Evolutionary conservation across 179 eudicot species (phyloP), one percentile per base, ranked within the genome.

Genomic region (Silene vulgaris): DNA sequence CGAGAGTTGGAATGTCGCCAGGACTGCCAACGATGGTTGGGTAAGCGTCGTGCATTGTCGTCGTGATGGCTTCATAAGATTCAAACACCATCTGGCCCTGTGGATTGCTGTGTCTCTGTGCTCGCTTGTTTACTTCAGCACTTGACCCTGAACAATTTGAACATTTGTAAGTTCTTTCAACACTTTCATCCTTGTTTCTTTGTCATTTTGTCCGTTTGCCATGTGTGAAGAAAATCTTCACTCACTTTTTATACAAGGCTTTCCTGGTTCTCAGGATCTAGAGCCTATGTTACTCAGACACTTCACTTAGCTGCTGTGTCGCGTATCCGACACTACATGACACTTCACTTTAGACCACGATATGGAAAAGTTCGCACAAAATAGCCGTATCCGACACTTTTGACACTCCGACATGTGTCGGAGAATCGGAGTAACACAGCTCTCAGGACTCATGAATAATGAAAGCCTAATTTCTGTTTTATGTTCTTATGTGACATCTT

Each of bases 81-180:
- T 85, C 12, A 74, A 76, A 76, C 52, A 63, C 12, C 73, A 14
- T 70, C 32, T 80, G 76, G 54, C 65, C 57, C 54, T 84, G 82
- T 75, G 77, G 80, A 69, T 75, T 62, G 74, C 68, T 74, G 11
- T 80, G 70, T 69, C 72, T 85, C 48, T 64, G 75, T 57, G 71
- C 77, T 56, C 81, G 81, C 65, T 52, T 70, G 75, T 82, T 84
- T 82, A 79, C 80, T 84, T 82, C 89, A 62, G 83, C 78, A 76
- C 85, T 77, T 75, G 87, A 72, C 74, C 87, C 96, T 92, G 90
- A 80, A 85, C 74, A 63, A 50, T 68, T 65, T 50, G 76, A 60
- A 76, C 45, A 8, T 20, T 40, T 62, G 74, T 68, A 59, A 73
- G 77, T 76, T 76, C 20, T 13, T 45, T 45, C 72, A 68, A 32